phyloP scores from a whole-genome alignment of 108 stramenopile species.

The Nitzschia sp. region DNA sequence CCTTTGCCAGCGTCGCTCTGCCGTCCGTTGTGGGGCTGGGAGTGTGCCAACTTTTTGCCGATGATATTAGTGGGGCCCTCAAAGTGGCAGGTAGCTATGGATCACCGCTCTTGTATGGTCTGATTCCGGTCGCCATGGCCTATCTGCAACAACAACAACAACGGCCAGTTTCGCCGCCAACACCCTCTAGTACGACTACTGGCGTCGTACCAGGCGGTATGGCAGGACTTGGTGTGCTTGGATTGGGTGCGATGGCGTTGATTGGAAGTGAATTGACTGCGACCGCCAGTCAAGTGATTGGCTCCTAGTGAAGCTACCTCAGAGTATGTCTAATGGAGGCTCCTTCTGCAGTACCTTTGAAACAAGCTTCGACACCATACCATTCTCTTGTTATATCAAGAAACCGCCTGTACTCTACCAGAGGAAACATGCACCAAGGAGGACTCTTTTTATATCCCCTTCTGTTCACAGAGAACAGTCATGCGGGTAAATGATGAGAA shows the following conservation, averaged over 20 bases:
- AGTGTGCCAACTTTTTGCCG: slow-evolving; percentile 9
- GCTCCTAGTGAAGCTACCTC: too few relatives aligned
- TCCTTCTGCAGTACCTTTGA: too few relatives aligned
- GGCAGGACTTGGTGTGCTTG: slow-evolving; percentile 12
- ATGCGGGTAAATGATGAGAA: too few relatives aligned
- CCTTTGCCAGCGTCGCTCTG: slow-evolving; percentile 15
- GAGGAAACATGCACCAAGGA: too few relatives aligned
- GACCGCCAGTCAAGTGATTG: not conserved
- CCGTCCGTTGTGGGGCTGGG: slow-evolving; percentile 11
- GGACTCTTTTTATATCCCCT: too few relatives aligned
- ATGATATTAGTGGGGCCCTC: slow-evolving; percentile 31
- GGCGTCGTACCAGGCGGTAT: slow-evolving; percentile 17
- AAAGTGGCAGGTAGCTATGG: slow-evolving; percentile 52
- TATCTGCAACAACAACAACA: slow-evolving; percentile 17
- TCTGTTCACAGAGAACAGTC: too few relatives aligned
- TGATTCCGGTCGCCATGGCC: slow-evolving; percentile 47
- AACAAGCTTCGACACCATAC: too few relatives aligned
- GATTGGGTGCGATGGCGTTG: slow-evolving; percentile 5
- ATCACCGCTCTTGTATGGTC: slow-evolving; percentile 50
- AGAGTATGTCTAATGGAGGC: too few relatives aligned
- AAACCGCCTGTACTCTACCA: too few relatives aligned
- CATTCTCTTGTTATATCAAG: too few relatives aligned
- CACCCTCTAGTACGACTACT: slow-evolving; percentile 39
- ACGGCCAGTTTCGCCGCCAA: slow-evolving; percentile 22
- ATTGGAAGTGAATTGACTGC: slow-evolving; percentile 16